These are phyloP conservation scores for Selaginella tamariscina DNA, from an alignment of 75 land plant genomes.

Conservation along the genomic window DNA sequence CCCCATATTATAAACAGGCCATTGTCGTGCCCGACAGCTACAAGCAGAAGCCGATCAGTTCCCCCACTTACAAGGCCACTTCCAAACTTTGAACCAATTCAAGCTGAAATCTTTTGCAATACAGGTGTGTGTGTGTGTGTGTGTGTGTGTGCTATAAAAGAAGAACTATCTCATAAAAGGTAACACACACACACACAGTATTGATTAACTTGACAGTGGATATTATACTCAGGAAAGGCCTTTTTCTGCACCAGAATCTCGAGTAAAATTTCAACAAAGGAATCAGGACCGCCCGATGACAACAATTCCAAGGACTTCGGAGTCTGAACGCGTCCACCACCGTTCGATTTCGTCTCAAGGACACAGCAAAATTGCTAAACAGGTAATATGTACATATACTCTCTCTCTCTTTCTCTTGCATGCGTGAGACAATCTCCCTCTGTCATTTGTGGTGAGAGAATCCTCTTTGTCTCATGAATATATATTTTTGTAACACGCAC, in stretches of 20 bases:
- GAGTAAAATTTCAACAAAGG: background rate
- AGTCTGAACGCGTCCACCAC: background rate
- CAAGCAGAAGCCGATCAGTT: constrained; percentile 1
- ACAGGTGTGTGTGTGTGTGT: too few relatives aligned
- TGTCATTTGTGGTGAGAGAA: too few relatives aligned
- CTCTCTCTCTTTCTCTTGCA: too few relatives aligned
- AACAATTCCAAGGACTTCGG: background rate
- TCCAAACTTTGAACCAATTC: background rate
- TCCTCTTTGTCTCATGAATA: background rate
- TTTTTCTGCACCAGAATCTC: background rate
- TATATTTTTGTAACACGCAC: background rate
- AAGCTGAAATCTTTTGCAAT: too few relatives aligned
- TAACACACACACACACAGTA: too few relatives aligned
- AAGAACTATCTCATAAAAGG: too few relatives aligned
- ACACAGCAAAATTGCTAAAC: too few relatives aligned
- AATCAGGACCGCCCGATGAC: background rate
- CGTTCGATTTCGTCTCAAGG: too few relatives aligned
- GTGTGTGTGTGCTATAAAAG: too few relatives aligned
- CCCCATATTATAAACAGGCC: constrained; percentile 8
- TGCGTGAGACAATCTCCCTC: too few relatives aligned
- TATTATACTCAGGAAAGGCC: constrained; percentile 1
- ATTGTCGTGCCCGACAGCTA: constrained; percentile 11
- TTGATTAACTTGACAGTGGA: background rate
- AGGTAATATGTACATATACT: too few relatives aligned
- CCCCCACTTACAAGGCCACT: background rate